A percentile compares a stretch with the other conserved stretches of the same genome.
Evolutionary conservation across 495 filamentous ascomycete species (phyloP).

Genomic region (Thozetella sp.): DNA sequence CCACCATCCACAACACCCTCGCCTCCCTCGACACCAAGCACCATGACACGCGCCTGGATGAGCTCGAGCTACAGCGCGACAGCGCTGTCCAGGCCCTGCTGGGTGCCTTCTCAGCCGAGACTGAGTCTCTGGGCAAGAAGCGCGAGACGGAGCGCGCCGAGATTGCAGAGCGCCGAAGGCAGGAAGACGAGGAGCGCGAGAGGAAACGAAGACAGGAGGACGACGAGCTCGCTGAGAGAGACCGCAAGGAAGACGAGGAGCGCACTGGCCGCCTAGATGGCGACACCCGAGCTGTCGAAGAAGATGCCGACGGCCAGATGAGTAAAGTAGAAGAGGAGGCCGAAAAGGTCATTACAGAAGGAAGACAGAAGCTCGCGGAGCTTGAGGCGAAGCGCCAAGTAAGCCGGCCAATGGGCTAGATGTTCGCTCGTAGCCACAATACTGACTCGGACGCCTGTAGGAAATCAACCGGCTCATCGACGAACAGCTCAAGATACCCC

Average conservation of each 20-base stretch:
- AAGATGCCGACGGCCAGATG: conserved; percentile 26
- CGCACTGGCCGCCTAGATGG: conserved; percentile 15
- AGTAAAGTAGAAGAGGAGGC: conserved; percentile 27
- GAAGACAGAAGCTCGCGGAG: conserved; percentile 18
- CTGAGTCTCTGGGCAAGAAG: conserved; percentile 13
- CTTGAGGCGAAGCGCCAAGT: conserved; percentile 33
- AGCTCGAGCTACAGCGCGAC: conserved; percentile 27
- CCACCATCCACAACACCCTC: conserved; percentile 27
- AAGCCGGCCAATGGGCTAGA: neutral
- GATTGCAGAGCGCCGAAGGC: conserved; percentile 22
- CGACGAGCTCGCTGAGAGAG: conserved; percentile 15
- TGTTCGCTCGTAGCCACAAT: neutral
- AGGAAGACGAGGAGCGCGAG: conserved; percentile 33
- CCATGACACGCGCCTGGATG: conserved; percentile 27
- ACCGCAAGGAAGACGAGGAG: conserved; percentile 21
- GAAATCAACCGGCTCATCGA: conserved; percentile 37
- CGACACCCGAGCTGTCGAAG: conserved; percentile 23
- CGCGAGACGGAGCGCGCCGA: conserved; percentile 20
- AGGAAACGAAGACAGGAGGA: conserved; percentile 28
- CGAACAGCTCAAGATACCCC: conserved; percentile 25
- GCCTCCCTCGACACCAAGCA: conserved; percentile 18
- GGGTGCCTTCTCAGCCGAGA: conserved; percentile 19
- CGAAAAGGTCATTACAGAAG: conserved; percentile 18
- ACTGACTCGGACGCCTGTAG: conserved; percentile 13
- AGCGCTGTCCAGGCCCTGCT: conserved; percentile 21